Conservation (phyloP, 805 yeast genomes). For the Kazachstania africana region DNA sequence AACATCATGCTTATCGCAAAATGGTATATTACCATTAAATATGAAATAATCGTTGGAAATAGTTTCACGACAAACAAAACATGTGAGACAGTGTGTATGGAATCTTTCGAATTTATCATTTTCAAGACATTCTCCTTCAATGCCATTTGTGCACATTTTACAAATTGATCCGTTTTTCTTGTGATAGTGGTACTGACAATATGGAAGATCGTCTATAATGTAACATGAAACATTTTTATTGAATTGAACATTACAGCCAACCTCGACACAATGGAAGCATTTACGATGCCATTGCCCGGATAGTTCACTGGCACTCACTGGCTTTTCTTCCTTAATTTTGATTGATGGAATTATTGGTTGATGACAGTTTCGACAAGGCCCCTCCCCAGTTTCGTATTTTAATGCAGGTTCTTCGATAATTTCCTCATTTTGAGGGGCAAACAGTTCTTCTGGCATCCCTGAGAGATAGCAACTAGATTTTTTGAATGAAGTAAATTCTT, state of each 20-base stretch:
- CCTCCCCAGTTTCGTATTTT: conserved; percentile 49
- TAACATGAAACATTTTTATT: conserved; percentile 57
- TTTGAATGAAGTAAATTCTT: too few relatives aligned
- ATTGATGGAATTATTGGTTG: conserved; percentile 32
- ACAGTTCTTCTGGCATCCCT: conserved; percentile 4
- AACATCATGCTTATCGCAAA: conserved; percentile 23
- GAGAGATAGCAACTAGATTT: conserved; percentile 24
- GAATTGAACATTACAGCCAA: conserved; percentile 51
- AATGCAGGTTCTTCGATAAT: background rate
- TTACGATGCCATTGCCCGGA: conserved; percentile 90
- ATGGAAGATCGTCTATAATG: conserved; percentile 68
- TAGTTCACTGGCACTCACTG: conserved; percentile 30
- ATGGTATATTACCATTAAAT: conserved; percentile 18
- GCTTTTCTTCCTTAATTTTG: conserved; percentile 1
- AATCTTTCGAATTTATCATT: conserved; percentile 60
- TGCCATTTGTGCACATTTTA: conserved; percentile 54
- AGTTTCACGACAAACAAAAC: conserved; percentile 43
- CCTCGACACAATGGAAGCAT: conserved; percentile 65
- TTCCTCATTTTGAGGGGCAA: background rate
- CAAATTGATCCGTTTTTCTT: conserved; percentile 65
- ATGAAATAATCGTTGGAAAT: conserved; percentile 44
- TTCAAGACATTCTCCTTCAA: conserved; percentile 86
- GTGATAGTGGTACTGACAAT: conserved; percentile 72
- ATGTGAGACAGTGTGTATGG: conserved; percentile 63
- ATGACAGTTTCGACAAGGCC: conserved; percentile 73